Evolutionary conservation across 139 green algal genomes (phyloP).

Genomic region (Dunaliella primolecta): DNA sequence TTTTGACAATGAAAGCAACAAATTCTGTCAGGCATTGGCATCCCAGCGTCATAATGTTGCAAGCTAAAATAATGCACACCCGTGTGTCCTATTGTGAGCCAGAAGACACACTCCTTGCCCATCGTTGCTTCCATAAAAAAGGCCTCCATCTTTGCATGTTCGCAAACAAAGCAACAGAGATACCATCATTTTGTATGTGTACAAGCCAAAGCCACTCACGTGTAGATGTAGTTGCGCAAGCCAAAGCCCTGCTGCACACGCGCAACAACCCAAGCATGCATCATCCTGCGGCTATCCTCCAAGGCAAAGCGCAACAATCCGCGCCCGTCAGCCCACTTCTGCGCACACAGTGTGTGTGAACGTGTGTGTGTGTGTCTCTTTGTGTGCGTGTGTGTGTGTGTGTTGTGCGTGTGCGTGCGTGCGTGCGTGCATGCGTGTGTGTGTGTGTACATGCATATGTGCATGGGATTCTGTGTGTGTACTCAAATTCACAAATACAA

Average conservation of each 20-base stretch:
- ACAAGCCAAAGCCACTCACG: too few species aligned
- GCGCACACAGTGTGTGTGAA: background rate
- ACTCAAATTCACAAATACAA: too few species aligned
- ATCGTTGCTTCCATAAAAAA: too few species aligned
- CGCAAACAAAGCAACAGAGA: too few species aligned
- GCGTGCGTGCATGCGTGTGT: background rate
- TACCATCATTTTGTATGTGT: too few species aligned
- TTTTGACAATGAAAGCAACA: too few species aligned
- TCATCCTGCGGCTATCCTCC: background rate
- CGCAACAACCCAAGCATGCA: background rate
- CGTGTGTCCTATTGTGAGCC: too few species aligned
- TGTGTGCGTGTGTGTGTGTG: background rate
- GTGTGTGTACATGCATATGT: background rate
- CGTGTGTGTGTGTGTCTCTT: background rate
- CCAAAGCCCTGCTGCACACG: background rate
- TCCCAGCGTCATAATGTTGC: too few species aligned
- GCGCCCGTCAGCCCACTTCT: background rate
- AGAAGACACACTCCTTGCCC: too few species aligned
- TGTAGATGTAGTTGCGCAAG: background rate
- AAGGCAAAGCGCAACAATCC: background rate
- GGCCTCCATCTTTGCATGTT: too few species aligned
- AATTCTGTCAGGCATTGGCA: too few species aligned
- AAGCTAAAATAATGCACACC: too few species aligned
- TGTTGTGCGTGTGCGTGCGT: background rate
- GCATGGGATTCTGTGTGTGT: background rate